Evolutionary conservation across 2,329 filamentous ascomycete genomes (phyloP), one percentile per base, ranked within the genome.

Genomic region (Escovopsis sp.): DNA sequence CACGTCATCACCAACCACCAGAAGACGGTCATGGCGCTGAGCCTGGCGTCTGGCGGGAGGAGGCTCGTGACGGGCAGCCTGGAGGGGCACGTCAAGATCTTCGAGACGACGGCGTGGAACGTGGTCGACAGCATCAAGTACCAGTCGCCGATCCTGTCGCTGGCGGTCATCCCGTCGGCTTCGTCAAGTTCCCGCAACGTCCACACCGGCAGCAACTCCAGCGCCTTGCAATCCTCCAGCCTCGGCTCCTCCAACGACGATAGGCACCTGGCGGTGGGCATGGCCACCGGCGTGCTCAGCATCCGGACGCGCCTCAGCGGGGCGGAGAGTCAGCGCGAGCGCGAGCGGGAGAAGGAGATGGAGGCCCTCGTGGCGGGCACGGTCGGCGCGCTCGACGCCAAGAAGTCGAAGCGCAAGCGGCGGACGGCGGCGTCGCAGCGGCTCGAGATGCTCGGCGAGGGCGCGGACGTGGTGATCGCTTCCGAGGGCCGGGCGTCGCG

Each of bases 51-150:
- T 31, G 74, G 81, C 45, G 83, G 82, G 32, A 75, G 75, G 34
- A 75, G 90, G 34, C 68, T 98, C 38, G 72, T 98, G 36, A 87
- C 79, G 44, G 90, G 86, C 57, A 86, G 79, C 15, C 68, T 98
- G 31, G 90, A 98, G 55, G 92, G 90, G 9, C 90, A 96, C 58
- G 78, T 96, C 61, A 98, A 98, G 61, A 76, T 98, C 27, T 96
- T 93, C 49, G 88, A 96, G 60, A 94, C 87, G 1, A 78, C 77
- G 1, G 79, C 75, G 34, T 98, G 90, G 90, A 94, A 94, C 52
- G 83, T 96, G 7, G 87, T 96, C n/a, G 80, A 84, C 27, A 88
- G 84, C 35, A 76, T 81, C 41, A 98, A 96, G 60, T 98, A 96
- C 58, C 79, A 85, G 5, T 82, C 85, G 2, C 90, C 90, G 1